Percentiles rank a stretch among this genome's conserved stretches.
These are phyloP conservation scores for Plicaturopsis crispa DNA, from an alignment of 768 basidiomycete species.

Conservation along the genomic window DNA sequence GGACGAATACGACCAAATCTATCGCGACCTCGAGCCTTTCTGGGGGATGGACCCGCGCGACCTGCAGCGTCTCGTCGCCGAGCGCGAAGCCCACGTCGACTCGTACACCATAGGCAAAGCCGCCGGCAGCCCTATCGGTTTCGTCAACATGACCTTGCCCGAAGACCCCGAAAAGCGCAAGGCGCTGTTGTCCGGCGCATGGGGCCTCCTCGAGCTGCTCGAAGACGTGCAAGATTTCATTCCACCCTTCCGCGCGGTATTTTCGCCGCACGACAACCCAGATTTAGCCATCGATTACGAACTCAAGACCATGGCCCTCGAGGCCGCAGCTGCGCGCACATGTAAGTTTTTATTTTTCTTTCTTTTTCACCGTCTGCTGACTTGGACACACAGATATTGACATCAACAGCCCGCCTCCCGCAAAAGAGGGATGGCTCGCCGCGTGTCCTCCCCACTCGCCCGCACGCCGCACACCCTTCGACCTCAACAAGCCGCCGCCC, in stretches of 20 bases:
- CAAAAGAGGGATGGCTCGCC: slow-evolving; percentile 28
- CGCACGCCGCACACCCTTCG: slow-evolving; percentile 15
- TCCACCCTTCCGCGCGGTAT: slow-evolving; percentile 37
- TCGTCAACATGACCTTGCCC: slow-evolving; percentile 1
- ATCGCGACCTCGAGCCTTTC: slow-evolving; percentile 32
- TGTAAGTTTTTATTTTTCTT: slow-evolving; percentile 17
- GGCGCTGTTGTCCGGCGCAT: slow-evolving; percentile 12
- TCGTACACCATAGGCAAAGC: slow-evolving; percentile 28
- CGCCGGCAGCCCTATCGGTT: slow-evolving; percentile 3
- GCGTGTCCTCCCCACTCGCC: slow-evolving; percentile 31
- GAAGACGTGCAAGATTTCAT: slow-evolving; percentile 29
- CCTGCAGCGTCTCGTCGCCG: slow-evolving; percentile 18
- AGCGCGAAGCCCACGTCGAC: slow-evolving; percentile 22
- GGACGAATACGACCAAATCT: slow-evolving; percentile 50
- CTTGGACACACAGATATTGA: slow-evolving; percentile 8
- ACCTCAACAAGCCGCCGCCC: not conserved
- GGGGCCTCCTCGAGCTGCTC: slow-evolving; percentile 27
- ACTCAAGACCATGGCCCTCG: slow-evolving; percentile 20
- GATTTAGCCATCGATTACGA: slow-evolving; percentile 27
- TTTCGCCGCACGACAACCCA: slow-evolving; percentile 37
- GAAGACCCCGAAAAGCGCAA: not conserved
- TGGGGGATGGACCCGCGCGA: slow-evolving; percentile 30
- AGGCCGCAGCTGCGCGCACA: slow-evolving; percentile 22
- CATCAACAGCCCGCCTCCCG: slow-evolving; percentile 15
- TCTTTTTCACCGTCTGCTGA: not conserved